These are phyloP conservation scores for Pezizomycotina sp. DNA, from an alignment of 2,329 filamentous ascomycete genomes.

Conservation along the genomic window DNA sequence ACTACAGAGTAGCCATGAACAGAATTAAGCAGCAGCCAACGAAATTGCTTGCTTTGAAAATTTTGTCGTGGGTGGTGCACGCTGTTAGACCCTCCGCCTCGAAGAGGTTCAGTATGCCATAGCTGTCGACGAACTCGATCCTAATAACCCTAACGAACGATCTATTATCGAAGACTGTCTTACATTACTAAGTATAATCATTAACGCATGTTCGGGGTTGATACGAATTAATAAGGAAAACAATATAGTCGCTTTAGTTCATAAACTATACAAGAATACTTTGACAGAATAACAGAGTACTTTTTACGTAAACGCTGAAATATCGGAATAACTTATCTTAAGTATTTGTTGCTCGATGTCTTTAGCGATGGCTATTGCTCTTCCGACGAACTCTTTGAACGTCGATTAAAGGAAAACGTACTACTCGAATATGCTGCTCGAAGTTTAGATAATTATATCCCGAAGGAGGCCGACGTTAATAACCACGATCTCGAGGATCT, in stretches of 20 bases:
- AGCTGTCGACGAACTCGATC: too few relatives aligned
- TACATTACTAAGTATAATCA: neutral
- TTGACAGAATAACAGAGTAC: neutral
- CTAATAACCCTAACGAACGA: neutral
- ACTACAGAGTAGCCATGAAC: too few relatives aligned
- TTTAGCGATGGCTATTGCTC: neutral
- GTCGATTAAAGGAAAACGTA: slow-evolving; percentile 21
- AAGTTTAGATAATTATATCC: slow-evolving; percentile 28
- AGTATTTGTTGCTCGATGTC: neutral
- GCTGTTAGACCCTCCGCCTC: too few relatives aligned
- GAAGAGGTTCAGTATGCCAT: too few relatives aligned
- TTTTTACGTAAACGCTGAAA: neutral
- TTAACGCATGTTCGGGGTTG: neutral
- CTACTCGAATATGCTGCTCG: slow-evolving; percentile 28
- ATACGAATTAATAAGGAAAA: neutral
- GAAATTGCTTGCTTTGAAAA: too few relatives aligned
- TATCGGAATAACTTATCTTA: neutral
- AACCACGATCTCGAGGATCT: neutral
- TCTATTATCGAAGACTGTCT: neutral
- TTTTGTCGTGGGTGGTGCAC: too few relatives aligned
- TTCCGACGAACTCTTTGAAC: neutral
- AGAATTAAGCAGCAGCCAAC: too few relatives aligned
- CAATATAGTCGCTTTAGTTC: neutral
- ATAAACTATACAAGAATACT: neutral
- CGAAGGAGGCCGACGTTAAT: neutral